Evolutionary conservation across 2,329 filamentous ascomycete genomes (phyloP), one percentile per base, ranked within the genome.

Genomic region (Botryotinia globosa): DNA sequence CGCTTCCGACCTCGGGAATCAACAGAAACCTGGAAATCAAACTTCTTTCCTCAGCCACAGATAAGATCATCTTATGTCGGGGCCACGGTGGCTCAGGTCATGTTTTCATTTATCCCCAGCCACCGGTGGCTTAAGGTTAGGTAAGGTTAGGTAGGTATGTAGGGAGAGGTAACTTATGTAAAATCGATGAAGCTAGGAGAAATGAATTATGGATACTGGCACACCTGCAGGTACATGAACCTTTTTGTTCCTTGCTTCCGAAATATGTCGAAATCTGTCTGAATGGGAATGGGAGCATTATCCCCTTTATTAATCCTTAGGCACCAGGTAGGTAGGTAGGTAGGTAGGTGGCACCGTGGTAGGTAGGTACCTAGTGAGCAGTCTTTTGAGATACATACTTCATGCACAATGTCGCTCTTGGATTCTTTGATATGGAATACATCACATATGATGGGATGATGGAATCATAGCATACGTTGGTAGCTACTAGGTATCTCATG

Each of bases 161-260:
- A n/a, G n/a, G n/a, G n/a, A n/a, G n/a, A n/a, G n/a, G n/a, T n/a
- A n/a, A n/a, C n/a, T n/a, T n/a, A n/a, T 9, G 44, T 66, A 29
- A 66, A n/a, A 37, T 37, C 16, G 63, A n/a, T 66, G 63, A 51
- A 22, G 44, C 44, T 37, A 66, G 63, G 32, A 66, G 63, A 66
- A 51, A 66, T 66, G 63, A 65, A 65, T 37, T 37, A 65, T 65
- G 63, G 63, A 44, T 44, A 65, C 32, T 37, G n/a, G 63, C 44
- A 37, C 44, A 51, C 44, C 29, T n/a, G n/a, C 29, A 51, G 44
- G 32, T 37, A 65, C 44, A 48, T 34, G 7, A 51, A 51, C 22
- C 44, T 66, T 66, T 45, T 37, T n/a, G 32, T 66, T 51, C 63
- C 44, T 66, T 44, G 39, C 37, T 20, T 63, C 25, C 16, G 25